phyloP scores from a whole-genome alignment of 306 rosid species.

The Cajanus cajan region DNA sequence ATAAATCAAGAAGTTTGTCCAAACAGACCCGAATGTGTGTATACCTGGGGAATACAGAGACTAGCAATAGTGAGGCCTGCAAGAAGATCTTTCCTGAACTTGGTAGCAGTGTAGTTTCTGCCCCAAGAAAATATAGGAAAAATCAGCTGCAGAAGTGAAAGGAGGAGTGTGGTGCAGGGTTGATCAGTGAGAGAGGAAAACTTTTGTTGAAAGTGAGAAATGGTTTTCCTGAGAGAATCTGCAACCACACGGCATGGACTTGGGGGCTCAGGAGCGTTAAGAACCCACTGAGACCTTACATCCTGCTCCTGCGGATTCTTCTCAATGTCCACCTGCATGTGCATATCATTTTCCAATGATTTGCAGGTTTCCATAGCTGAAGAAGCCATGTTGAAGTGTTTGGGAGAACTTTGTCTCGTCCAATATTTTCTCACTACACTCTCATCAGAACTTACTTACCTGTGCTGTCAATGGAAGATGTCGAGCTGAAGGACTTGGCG shows the following conservation, averaged over 20 bases:
- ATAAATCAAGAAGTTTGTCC: no score
- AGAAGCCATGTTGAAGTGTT: constrained; percentile 55
- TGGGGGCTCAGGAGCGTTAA: constrained; percentile 51
- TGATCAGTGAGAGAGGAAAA: constrained; percentile 25
- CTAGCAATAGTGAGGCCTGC: constrained; percentile 55
- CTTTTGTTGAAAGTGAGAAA: background rate
- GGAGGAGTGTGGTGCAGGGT: background rate
- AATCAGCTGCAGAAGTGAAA: constrained; percentile 25
- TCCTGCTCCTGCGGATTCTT: background rate
- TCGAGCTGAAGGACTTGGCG: background rate
- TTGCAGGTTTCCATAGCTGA: constrained; percentile 4
- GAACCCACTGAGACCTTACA: constrained; percentile 44
- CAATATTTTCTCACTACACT: background rate
- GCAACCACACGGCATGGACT: constrained; percentile 22
- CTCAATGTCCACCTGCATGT: constrained; percentile 27
- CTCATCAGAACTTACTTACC: constrained; percentile 32
- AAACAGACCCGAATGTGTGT: background rate
- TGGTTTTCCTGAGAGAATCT: constrained; percentile 19
- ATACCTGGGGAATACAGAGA: constrained; percentile 48
- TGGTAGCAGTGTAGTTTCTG: constrained; percentile 31
- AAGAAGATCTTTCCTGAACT: constrained; percentile 46
- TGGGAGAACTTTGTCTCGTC: constrained; percentile 44
- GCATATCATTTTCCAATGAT: constrained; percentile 11
- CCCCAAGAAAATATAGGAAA: constrained; percentile 52
- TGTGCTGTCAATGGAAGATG: background rate